Conservation (phyloP, 2,329 filamentous ascomycete genomes). For the Claviceps digitariae region DNA sequence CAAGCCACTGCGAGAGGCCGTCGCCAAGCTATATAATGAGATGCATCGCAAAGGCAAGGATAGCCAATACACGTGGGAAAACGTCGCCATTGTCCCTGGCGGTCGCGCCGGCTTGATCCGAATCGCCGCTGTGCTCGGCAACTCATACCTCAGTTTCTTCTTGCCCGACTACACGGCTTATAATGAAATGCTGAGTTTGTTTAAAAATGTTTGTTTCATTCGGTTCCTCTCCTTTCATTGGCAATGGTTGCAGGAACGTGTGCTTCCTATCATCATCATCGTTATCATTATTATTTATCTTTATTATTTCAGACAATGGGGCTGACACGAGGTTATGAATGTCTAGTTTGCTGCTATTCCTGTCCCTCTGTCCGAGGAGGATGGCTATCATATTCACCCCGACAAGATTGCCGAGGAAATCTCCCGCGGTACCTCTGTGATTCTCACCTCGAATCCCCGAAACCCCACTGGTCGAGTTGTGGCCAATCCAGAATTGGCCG, state of each 20-base stretch:
- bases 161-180: conserved; percentile 94
- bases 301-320: too few species aligned
- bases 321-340: not conserved
- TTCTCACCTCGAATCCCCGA: conserved; percentile 87
- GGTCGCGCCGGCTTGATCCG: conserved; percentile 85
- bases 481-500: conserved; percentile 66
- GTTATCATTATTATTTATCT: too few species aligned
- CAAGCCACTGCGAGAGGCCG: conserved; percentile 75
- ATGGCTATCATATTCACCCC: conserved; percentile 86
- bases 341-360: conserved; percentile 69
- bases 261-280: too few species aligned
- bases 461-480: conserved; percentile 90
- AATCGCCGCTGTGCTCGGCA: conserved; percentile 86
- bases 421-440: conserved; percentile 70
- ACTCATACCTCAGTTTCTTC: conserved; percentile 87
- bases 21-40: conserved; percentile 85
- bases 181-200: conserved; percentile 91
- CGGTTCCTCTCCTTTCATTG: not conserved
- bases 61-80: conserved; percentile 92
- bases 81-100: conserved; percentile 90
- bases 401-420: conserved; percentile 91
- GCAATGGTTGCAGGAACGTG: not conserved
- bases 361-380: conserved; percentile 68
- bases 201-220: conserved; percentile 56
- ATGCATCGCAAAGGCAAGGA: conserved; percentile 79